Evolutionary conservation across 106 monocot species (phyloP), one percentile per base, ranked within the genome.

Genomic region (Gastrodia elata): DNA sequence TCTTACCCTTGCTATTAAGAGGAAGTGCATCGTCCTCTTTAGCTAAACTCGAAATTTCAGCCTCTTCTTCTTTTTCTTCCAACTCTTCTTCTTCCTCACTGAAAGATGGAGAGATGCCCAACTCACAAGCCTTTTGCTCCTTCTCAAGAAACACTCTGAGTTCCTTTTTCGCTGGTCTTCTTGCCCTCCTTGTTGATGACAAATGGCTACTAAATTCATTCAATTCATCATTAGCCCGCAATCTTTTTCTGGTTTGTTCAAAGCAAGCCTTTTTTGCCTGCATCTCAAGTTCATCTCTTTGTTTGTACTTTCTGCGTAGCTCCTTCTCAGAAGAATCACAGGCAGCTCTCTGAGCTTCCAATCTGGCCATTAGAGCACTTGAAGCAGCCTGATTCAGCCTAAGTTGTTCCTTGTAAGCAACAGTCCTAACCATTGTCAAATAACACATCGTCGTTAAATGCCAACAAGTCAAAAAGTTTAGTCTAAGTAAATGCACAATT

Each of bases 391-490:
- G 89, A 79, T 92, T 92, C 78, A 87, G 70, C 68, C 90, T 88
- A 9, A 86, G 38, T 58, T 94, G 90, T 70, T 94, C 88, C 80
- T 94, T 94, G 61, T 94, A 94, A 7, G 91, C 78, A 65, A 88
- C 82, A 76, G 67, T 76, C 88, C 94, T 94, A 57, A 39, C n/a
- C n/a, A n/a, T n/a, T n/a, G n/a, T 28, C 67, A 67, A 37, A 67
- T 2, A 61, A 61, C 32, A n/a, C n/a, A n/a, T n/a, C n/a, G n/a
- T n/a, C n/a, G n/a, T 24, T 28, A 26, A 11, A 13, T 26, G 11
- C 32, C 22, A 61, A 13, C 22, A 46, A 46, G 2, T n/a, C 52
- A 52, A 22, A 52, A 52, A 3, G 7, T 22, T 52, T 52, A n/a
- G 5, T 5, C 46, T 15, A 11, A 46, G 13, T 11, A 18, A 46